These are phyloP conservation scores for Boletellus emodensis DNA, from an alignment of 768 basidiomycete genomes.

Conservation along the genomic window DNA sequence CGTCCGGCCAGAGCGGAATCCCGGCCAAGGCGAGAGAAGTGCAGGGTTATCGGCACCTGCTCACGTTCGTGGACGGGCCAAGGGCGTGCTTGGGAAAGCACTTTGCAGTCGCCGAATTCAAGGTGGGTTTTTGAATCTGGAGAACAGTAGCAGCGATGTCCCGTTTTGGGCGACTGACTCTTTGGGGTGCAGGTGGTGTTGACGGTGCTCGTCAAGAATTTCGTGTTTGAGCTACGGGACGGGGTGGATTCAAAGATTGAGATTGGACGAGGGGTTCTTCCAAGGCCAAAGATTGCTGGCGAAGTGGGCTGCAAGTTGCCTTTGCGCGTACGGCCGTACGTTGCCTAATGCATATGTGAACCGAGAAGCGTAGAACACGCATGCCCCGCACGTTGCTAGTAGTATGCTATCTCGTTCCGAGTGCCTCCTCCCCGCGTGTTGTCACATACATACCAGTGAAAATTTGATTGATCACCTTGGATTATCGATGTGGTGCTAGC, in stretches of 20 bases:
- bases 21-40: slow-evolving; percentile 35
- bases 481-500: too few species aligned
- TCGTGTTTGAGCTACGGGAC: slow-evolving; percentile 33
- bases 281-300: slow-evolving; percentile 8
- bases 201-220: slow-evolving; percentile 39
- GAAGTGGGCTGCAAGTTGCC: slow-evolving; percentile 23
- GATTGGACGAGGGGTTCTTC: neutral
- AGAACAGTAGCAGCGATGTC: too few species aligned
- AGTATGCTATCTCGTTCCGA: too few species aligned
- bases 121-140: slow-evolving; percentile 20
- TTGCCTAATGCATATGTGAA: neutral
- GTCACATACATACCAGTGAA: too few species aligned
- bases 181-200: slow-evolving; percentile 38
- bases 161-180: too few species aligned
- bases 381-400: too few species aligned
- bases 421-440: too few species aligned
- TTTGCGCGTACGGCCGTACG: slow-evolving; percentile 15
- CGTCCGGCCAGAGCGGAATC: slow-evolving; percentile 13
- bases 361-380: too few species aligned
- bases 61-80: slow-evolving; percentile 49
- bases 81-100: slow-evolving; percentile 45
- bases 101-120: slow-evolving; percentile 42
- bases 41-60: slow-evolving; percentile 45
- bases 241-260: slow-evolving; percentile 25
- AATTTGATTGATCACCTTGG: too few species aligned